Conservation (phyloP, 495 filamentous ascomycete species). For the Emericellopsis terricola region DNA sequence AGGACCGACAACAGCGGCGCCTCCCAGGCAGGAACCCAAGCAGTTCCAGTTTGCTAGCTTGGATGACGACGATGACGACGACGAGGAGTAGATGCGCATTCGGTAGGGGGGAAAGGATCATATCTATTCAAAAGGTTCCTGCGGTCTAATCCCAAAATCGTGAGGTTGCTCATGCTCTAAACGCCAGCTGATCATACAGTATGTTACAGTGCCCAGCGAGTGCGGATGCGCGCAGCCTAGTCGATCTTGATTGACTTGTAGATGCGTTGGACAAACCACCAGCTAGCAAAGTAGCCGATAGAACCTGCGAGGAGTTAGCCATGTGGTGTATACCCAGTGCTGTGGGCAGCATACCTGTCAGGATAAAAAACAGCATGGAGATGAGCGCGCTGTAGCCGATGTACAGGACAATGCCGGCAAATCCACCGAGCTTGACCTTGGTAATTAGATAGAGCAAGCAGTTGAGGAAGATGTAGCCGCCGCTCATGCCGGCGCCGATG, state of each 20-base stretch:
- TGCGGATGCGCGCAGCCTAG: too few species aligned
- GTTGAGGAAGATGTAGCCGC: constrained; percentile 77
- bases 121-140: too few species aligned
- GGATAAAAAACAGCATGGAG: constrained; percentile 77
- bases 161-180: too few species aligned
- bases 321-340: background rate
- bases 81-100: constrained; percentile 11
- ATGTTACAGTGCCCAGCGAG: too few species aligned
- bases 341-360: constrained; percentile 54
- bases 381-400: constrained; percentile 83
- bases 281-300: constrained; percentile 89
- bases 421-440: constrained; percentile 64
- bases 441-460: constrained; percentile 77
- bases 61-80: constrained; percentile 36
- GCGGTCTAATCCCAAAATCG: too few species aligned
- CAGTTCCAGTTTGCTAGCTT: constrained; percentile 34
- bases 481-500: constrained; percentile 69
- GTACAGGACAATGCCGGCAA: constrained; percentile 78
- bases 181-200: too few species aligned
- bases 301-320: constrained; percentile 36
- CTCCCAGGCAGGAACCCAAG: constrained; percentile 20
- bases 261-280: constrained; percentile 83
- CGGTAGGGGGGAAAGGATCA: too few species aligned
- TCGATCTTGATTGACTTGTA: constrained; percentile 95
- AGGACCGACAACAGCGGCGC: constrained; percentile 7